These are phyloP conservation scores for Bipolaris zeicola DNA, from an alignment of 2,329 filamentous ascomycete species.

Conservation along the genomic window DNA sequence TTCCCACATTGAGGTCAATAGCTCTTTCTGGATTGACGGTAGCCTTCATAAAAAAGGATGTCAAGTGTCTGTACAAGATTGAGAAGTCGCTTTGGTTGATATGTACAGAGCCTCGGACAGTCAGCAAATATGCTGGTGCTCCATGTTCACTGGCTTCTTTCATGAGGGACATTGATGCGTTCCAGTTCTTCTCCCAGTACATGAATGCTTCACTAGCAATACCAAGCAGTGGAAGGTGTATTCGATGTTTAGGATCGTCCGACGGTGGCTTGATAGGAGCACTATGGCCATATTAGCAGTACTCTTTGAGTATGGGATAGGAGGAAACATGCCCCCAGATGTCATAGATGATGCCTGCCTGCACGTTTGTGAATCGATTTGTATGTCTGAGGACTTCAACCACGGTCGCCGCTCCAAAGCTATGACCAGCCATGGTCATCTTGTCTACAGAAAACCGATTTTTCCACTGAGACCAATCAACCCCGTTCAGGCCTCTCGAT, in stretches of 20 bases:
- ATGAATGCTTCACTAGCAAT: conserved; percentile 73
- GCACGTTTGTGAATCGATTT: conserved; percentile 62
- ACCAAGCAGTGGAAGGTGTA: conserved; percentile 63
- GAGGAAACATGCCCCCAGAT: conserved; percentile 58
- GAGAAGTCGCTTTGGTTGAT: conserved; percentile 71
- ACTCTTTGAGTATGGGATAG: background rate
- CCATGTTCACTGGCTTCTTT: conserved; percentile 59
- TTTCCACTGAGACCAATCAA: conserved; percentile 64
- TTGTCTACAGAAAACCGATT: conserved; percentile 61
- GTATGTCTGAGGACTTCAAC: conserved; percentile 64
- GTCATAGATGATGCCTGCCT: conserved; percentile 70
- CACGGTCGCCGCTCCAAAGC: conserved; percentile 69
- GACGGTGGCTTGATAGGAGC: conserved; percentile 51
- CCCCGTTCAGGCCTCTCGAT: conserved; percentile 62
- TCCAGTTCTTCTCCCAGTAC: conserved; percentile 70
- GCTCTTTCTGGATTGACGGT: conserved; percentile 67
- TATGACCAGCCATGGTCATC: conserved; percentile 68
- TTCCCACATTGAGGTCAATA: conserved; percentile 66
- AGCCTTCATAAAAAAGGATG: conserved; percentile 65
- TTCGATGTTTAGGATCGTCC: conserved; percentile 54
- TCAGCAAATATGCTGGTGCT: conserved; percentile 54
- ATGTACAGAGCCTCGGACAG: conserved; percentile 65
- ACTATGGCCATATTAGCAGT: conserved; percentile 41
- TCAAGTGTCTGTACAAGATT: conserved; percentile 65
- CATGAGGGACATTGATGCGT: conserved; percentile 62